Percentiles rank a stretch among this genome's conserved stretches.
These are phyloP conservation scores for Daldinia bambusicola DNA, from an alignment of 495 filamentous ascomycete species.

Conservation along the genomic window DNA sequence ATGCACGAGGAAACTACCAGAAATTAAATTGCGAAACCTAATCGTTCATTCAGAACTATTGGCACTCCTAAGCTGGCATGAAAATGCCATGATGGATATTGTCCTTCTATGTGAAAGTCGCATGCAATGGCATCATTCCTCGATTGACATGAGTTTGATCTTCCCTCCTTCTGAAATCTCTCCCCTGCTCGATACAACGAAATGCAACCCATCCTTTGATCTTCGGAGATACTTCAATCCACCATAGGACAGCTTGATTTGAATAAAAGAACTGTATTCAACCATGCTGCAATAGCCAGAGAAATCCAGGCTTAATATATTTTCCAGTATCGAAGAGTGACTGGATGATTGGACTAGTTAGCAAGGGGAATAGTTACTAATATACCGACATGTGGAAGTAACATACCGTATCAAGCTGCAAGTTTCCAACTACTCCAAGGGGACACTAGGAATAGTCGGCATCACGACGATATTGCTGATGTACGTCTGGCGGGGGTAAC, in stretches of 20 bases:
- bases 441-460: constrained; percentile 13
- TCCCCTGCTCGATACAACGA: background rate
- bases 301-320: background rate
- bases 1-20: background rate
- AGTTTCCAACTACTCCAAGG: background rate
- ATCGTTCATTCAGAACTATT: background rate
- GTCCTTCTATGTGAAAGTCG: background rate
- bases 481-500: constrained; percentile 12
- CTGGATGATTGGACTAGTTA: background rate
- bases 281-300: background rate
- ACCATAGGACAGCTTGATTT: background rate
- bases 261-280: background rate
- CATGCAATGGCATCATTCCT: background rate
- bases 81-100: background rate
- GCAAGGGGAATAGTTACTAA: background rate
- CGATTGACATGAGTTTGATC: background rate
- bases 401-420: background rate
- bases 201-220: background rate
- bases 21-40: background rate
- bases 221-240: background rate
- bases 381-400: background rate
- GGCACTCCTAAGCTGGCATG: background rate
- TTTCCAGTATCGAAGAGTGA: background rate
- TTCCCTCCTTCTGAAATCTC: background rate
- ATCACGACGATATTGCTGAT: constrained; percentile 38